Evolutionary conservation across 345 rosid genomes (phyloP), one percentile per base, ranked within the genome.

Genomic region (Syzygium oleosum): DNA sequence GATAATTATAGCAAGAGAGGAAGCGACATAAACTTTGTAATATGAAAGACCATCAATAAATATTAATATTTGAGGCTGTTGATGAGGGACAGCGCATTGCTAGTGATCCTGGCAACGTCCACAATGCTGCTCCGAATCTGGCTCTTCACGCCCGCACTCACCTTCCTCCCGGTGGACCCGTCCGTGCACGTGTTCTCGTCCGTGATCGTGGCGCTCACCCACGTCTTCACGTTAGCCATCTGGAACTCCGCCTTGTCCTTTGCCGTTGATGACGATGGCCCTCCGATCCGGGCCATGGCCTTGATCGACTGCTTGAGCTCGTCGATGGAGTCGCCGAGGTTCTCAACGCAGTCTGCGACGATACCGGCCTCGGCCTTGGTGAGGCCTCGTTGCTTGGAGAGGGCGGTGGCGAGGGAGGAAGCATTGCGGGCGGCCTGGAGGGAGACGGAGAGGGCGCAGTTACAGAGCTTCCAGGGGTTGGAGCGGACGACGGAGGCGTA

Each of bases 201-300:
- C 0, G 99, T 96, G 56, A 95, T 87, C 9, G 97, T 96, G 1
- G 96, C 93, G 87, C 98, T 95, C 13, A 93, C 89, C 95, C 96
- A 97, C 0, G 96, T 95, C 91, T 90, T 87, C 22, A 94, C 88
- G 77, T 92, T 91, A 12, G 84, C 86, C 65, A 95, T 84, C 55
- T 92, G 94, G 77, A 90, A 89, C 85, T 87, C 88, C 85, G 79
- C 12, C 7, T 88, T 87, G 1, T 31, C 6, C 27, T 29, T 27
- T 8, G 59, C 85, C 4, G 9, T 34, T 12, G 88, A 31, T 4
- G 86, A 52, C 27, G 46, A 43, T 0, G 85, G 46, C 43, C 90
- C 88, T 16, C 77, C 51, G 25, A 92, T 27, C n/a, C 27, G 59
- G 12, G 84, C 89, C 93, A 95, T 77, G 80, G 86, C 92, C n/a